Percentiles rank a stretch among this genome's conserved stretches.
phyloP scores from a whole-genome alignment of 2,329 filamentous ascomycete species.

The Penicillium fuscoglaucum region DNA sequence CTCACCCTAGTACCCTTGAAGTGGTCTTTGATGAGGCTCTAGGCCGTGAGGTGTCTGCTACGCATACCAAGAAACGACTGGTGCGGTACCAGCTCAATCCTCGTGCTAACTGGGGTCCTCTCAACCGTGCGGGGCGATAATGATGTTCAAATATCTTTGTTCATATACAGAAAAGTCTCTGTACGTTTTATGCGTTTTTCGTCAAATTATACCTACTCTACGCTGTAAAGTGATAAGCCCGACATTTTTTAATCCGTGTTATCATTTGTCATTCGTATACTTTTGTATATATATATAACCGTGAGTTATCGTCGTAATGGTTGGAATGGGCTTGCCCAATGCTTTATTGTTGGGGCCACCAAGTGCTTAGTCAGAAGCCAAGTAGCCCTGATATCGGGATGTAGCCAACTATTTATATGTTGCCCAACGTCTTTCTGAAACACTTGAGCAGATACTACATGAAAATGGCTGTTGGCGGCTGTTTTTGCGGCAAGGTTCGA shows the following conservation, averaged over 20 bases:
- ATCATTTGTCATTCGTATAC: not conserved
- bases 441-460: not conserved
- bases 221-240: not conserved
- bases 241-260: not conserved
- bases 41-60: conserved; percentile 60
- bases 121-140: conserved; percentile 50
- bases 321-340: not conserved
- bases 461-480: conserved; percentile 35
- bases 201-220: not conserved
- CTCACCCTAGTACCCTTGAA: conserved; percentile 49
- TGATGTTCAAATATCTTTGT: conserved; percentile 1
- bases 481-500: conserved; percentile 40
- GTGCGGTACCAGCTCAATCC: conserved; percentile 91
- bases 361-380: not conserved
- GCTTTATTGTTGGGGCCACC: not conserved
- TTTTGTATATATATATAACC: not conserved
- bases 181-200: not conserved
- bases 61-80: conserved; percentile 62
- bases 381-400: not conserved
- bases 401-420: not conserved
- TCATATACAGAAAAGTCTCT: not conserved
- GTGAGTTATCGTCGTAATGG: not conserved
- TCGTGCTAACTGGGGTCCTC: conserved; percentile 88
- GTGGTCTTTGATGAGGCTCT: conserved; percentile 79
- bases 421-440: not conserved